Conservation (phyloP, 345 rosid genomes). For the Salix exigua region DNA sequence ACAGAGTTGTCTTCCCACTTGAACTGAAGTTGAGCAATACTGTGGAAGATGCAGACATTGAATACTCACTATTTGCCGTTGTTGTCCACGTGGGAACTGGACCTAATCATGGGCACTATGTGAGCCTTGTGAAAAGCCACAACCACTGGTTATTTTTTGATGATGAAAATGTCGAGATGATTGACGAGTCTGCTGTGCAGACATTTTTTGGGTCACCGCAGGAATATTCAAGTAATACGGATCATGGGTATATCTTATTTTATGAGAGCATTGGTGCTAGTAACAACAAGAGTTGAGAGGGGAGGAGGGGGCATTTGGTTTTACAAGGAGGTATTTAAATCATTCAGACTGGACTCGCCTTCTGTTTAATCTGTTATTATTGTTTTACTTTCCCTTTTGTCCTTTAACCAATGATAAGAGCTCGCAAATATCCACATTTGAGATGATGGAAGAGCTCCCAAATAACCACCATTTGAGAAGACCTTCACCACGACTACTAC, state of each 20-base stretch:
- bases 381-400: constrained; percentile 19
- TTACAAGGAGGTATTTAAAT: constrained; percentile 41
- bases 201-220: constrained; percentile 97
- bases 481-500: background rate
- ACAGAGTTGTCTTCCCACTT: constrained; percentile 87
- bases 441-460: constrained; percentile 28
- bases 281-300: constrained; percentile 48
- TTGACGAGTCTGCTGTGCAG: constrained; percentile 95
- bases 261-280: constrained; percentile 73
- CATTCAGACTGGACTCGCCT: constrained; percentile 27
- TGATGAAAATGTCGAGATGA: constrained; percentile 96
- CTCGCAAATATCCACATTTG: constrained; percentile 24
- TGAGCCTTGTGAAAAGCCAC: constrained; percentile 97
- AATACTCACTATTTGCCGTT: constrained; percentile 92
- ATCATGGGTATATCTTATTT: constrained; percentile 96
- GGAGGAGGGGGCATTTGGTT: constrained; percentile 8
- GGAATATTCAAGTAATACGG: constrained; percentile 93
- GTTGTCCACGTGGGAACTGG: constrained; percentile 99
- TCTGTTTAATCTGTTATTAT: constrained; percentile 15
- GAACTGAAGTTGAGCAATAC: constrained; percentile 97
- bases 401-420: constrained; percentile 29
- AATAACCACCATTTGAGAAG: constrained; percentile 25
- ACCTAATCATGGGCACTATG: constrained; percentile 95
- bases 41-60: constrained; percentile 79
- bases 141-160: constrained; percentile 98